Conservation (phyloP, 192 early-diverging fungal species). For the Geosiphon pyriformis region DNA sequence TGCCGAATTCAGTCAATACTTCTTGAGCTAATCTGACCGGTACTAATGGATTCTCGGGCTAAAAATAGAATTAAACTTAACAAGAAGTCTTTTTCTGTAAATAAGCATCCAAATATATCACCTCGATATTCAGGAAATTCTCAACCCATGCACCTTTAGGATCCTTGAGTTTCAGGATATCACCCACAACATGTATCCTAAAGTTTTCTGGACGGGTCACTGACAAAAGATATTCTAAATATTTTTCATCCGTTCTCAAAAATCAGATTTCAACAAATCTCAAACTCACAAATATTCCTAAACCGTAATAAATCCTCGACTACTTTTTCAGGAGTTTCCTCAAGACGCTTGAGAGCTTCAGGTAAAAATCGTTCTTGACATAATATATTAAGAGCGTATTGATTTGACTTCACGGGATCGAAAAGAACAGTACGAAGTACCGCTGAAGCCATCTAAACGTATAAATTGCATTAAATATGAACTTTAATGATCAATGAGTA, state of each 20-base stretch:
- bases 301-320: slow-evolving; percentile 40
- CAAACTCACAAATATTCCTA: slow-evolving; percentile 44
- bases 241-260: neutral
- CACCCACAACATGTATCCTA: slow-evolving; percentile 48
- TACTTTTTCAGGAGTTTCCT: slow-evolving; percentile 38
- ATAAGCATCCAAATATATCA: neutral
- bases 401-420: slow-evolving; percentile 41
- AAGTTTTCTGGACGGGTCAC: slow-evolving; percentile 46
- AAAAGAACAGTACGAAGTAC: slow-evolving; percentile 38
- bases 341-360: slow-evolving; percentile 40
- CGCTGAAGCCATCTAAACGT: slow-evolving; percentile 40
- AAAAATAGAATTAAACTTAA: neutral
- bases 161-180: slow-evolving; percentile 42
- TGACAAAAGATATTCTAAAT: slow-evolving; percentile 7
- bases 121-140: slow-evolving; percentile 27
- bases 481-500: neutral
- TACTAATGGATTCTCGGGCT: slow-evolving; percentile 11
- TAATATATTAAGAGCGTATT: slow-evolving; percentile 38
- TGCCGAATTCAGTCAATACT: slow-evolving; percentile 38
- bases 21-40: slow-evolving; percentile 37
- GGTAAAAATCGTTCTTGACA: slow-evolving; percentile 46
- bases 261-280: neutral
- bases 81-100: too few relatives aligned
- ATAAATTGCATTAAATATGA: neutral
- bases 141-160: slow-evolving; percentile 41